These are phyloP conservation scores for Nicotiana paniculata DNA, from an alignment of 257 asterid species.

Conservation along the genomic window DNA sequence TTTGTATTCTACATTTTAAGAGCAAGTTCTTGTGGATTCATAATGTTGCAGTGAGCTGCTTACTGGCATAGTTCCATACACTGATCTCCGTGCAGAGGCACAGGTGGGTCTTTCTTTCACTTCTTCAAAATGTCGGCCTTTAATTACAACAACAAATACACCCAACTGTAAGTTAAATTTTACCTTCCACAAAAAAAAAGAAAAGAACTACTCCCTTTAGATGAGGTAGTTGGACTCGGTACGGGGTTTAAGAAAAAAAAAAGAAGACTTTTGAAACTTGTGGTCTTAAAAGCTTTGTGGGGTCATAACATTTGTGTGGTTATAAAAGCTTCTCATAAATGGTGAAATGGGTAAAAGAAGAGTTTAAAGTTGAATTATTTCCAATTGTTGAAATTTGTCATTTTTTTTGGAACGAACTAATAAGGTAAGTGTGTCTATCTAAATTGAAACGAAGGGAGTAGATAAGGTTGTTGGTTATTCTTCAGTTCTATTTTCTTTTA, in stretches of 20 bases:
- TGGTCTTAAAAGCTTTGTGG: too few relatives aligned
- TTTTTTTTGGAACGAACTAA: too few relatives aligned
- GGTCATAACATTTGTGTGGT: too few relatives aligned
- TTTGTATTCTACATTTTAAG: neutral
- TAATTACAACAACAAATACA: neutral
- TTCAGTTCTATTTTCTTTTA: neutral
- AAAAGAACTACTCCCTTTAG: neutral
- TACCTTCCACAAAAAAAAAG: neutral
- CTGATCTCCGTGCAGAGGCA: slow-evolving; percentile 96
- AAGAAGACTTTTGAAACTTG: too few relatives aligned
- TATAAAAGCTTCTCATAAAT: too few relatives aligned
- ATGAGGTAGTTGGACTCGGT: too few relatives aligned
- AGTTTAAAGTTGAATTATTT: too few relatives aligned
- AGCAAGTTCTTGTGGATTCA: neutral
- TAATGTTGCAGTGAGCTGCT: slow-evolving; percentile 75
- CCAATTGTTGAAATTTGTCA: too few relatives aligned
- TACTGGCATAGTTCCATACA: slow-evolving; percentile 89
- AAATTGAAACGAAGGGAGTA: too few relatives aligned
- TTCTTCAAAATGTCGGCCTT: neutral
- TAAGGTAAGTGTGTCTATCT: too few relatives aligned
- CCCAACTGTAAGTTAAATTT: neutral
- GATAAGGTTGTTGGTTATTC: neutral
- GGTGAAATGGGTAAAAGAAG: too few relatives aligned
- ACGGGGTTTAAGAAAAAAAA: too few relatives aligned
- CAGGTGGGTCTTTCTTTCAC: slow-evolving; percentile 41